These are phyloP conservation scores for Chlamydomonas asymmetrica DNA, from an alignment of 139 green algal genomes.

Conservation along the genomic window DNA sequence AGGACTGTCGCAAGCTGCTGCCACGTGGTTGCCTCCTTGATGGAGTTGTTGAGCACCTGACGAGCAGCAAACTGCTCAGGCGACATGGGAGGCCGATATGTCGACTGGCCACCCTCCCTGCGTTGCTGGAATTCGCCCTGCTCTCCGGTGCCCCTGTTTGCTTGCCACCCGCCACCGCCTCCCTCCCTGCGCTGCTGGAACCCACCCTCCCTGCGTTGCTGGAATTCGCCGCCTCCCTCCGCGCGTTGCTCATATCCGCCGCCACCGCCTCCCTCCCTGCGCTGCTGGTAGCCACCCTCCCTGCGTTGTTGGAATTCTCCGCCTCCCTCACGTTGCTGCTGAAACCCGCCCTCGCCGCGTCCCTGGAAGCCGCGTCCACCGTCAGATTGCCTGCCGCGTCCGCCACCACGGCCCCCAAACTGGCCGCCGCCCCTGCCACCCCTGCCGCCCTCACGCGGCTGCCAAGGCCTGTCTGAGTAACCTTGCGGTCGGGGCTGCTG, in stretches of 20 bases:
- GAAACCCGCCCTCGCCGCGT: neutral
- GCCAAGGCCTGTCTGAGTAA: neutral
- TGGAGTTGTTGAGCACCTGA: constrained; percentile 12
- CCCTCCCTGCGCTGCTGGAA: neutral
- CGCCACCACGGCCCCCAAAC: neutral
- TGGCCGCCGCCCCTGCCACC: neutral
- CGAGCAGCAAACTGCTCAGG: neutral
- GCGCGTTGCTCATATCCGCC: neutral
- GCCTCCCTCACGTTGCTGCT: neutral
- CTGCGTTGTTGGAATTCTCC: neutral
- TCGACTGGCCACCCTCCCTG: neutral
- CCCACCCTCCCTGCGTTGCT: neutral
- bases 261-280: neutral
- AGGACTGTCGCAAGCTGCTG: constrained; percentile 10
- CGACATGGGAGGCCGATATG: neutral
- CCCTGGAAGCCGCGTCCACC: too few species aligned
- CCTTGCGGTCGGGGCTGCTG: constrained; percentile 2
- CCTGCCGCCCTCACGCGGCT: neutral
- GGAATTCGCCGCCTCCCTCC: neutral
- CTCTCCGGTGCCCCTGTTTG: too few species aligned
- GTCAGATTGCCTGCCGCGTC: neutral
- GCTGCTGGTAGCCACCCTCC: neutral
- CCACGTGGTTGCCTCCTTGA: constrained; percentile 14
- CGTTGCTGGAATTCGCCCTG: neutral
- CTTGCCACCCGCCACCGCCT: neutral